Base-by-base conservation (phyloP, 495 filamentous ascomycete species). In the Penicillium goetzii region DNA sequence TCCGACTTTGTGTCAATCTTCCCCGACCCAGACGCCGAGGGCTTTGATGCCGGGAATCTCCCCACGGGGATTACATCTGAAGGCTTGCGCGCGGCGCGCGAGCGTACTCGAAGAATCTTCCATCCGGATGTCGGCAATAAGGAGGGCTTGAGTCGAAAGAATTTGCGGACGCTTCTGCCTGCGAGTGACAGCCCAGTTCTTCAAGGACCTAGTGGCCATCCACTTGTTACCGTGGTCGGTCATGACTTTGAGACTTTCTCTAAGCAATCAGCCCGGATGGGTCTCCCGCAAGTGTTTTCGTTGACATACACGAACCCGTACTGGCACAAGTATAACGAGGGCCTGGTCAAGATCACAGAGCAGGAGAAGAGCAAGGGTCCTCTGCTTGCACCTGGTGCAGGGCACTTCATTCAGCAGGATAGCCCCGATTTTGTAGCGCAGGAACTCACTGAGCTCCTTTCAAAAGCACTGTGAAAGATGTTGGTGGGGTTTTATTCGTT, bases 371-470 rank as follows among this genome's bases (percentile, higher is more conserved):
- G 71, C 54, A 72, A 72, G 5, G 81, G 84, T 1, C 81, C 84
- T 7, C 64, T 87, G 14, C 78, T 82, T 51, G 86, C 86, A 0
- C 74, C 76, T 14, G 75, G 75, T 0, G 85, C 85, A 45, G 86
- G 86, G 0, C 86, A 89, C 68, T 89, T 89, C 65, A 79, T 89
- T 34, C 86, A 89, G 66, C 83, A 70, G 64, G 86, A 89, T 64
- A 80, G 84, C 59, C 86, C 86, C 21, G 68, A 50, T n/a, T 79
- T 88, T 66, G 87, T 89, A 17, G 80, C 78, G 0, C 68, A 65
- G 36, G 79, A 86, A 65, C 68, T 83, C n/a, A 64, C 67, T 53
- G 68, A 65, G 5, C 53, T 88, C 43, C 55, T 86, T 2, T 36
- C 57, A 28, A 70, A 70, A 63, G 49, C 49, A 4, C 21, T 43